phyloP scores from a whole-genome alignment of 2,329 filamentous ascomycete species.

The Diaporthe aspalathi region DNA sequence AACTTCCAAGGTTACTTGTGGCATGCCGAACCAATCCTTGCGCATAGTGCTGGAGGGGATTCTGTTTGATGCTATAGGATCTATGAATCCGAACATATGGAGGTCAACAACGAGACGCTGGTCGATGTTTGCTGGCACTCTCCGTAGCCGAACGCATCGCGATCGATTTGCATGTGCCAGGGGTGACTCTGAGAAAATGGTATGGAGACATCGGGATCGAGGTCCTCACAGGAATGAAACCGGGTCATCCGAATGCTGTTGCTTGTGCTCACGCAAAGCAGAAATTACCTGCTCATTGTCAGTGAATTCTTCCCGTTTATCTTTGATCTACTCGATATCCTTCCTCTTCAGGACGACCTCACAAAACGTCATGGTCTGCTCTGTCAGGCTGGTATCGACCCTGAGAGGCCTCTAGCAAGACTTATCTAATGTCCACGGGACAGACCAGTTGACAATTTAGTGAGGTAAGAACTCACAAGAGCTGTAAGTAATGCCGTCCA shows the following conservation, averaged over 20 bases:
- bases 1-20: background rate
- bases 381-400: slow-evolving; percentile 45
- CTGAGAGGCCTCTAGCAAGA: background rate
- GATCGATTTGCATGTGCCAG: slow-evolving; percentile 46
- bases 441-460: no score
- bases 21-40: slow-evolving; percentile 15
- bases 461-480: background rate
- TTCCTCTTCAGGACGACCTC: slow-evolving; percentile 43
- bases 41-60: slow-evolving; percentile 25
- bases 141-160: slow-evolving; percentile 45
- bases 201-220: slow-evolving; percentile 40
- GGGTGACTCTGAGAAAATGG: slow-evolving; percentile 40
- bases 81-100: slow-evolving; percentile 41
- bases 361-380: slow-evolving; percentile 45
- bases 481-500: background rate
- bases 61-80: slow-evolving; percentile 37
- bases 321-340: slow-evolving; percentile 36
- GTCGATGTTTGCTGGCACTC: slow-evolving; percentile 41
- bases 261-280: background rate
- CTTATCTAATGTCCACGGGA: no score
- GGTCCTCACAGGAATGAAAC: slow-evolving; percentile 39
- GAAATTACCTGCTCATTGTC: background rate
- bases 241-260: slow-evolving; percentile 31
- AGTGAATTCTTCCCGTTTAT: background rate
- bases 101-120: slow-evolving; percentile 42